phyloP scores from a whole-genome alignment of 768 basidiomycete species.

The Trametes cinnabarina region DNA sequence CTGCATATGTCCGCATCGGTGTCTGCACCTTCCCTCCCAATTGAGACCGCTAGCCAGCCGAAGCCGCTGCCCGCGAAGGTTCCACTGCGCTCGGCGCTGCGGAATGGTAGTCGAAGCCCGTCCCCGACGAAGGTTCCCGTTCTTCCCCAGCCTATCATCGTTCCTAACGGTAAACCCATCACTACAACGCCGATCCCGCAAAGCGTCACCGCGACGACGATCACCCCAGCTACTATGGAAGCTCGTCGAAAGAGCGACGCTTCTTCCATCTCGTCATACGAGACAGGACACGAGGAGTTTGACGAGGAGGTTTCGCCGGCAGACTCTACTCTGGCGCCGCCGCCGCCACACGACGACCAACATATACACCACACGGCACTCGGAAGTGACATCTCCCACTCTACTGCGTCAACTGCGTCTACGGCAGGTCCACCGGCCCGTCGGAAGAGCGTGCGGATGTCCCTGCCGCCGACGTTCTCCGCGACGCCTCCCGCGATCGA shows the following conservation, averaged over 20 bases:
- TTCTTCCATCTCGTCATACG: slow-evolving; percentile 61
- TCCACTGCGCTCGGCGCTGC: slow-evolving; percentile 64
- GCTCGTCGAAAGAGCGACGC: slow-evolving; percentile 35
- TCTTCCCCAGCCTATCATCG: slow-evolving; percentile 8
- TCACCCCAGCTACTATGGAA: background rate
- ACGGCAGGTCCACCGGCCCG: slow-evolving; percentile 31
- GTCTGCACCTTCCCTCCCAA: slow-evolving; percentile 19
- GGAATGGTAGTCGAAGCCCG: slow-evolving; percentile 36
- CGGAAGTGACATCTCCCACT: slow-evolving; percentile 32
- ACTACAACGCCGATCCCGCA: background rate
- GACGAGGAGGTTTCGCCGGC: slow-evolving; percentile 11
- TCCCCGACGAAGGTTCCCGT: slow-evolving; percentile 16
- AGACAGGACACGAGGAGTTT: slow-evolving; percentile 59
- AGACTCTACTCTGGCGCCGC: slow-evolving; percentile 5
- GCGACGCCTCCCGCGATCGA: slow-evolving; percentile 64
- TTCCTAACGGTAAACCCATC: background rate
- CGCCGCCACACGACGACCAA: slow-evolving; percentile 19
- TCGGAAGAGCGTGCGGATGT: slow-evolving; percentile 76
- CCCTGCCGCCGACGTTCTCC: slow-evolving; percentile 73
- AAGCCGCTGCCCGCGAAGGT: slow-evolving; percentile 36
- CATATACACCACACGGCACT: slow-evolving; percentile 6
- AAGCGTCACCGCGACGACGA: background rate
- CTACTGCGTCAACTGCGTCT: slow-evolving; percentile 25
- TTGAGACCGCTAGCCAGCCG: slow-evolving; percentile 4
- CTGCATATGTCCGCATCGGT: slow-evolving; percentile 17